Evolutionary conservation across 1,284 basidiomycete species (phyloP).

Genomic region (Laetiporus sulphureus): DNA sequence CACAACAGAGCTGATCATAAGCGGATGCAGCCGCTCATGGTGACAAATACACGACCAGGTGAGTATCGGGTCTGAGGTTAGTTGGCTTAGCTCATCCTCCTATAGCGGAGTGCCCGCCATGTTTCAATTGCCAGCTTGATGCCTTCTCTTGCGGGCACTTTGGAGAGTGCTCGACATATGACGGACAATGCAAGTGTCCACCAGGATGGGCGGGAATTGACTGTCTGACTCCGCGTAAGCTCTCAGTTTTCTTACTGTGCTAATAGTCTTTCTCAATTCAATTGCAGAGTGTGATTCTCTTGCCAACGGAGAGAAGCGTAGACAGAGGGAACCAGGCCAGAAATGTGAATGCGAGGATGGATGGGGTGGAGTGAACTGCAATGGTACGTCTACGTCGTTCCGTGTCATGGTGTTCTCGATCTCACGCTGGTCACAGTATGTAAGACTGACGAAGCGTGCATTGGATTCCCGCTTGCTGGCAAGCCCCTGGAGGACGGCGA

Average conservation of each 20-base stretch:
- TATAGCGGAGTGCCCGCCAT: constrained; percentile 56
- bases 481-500: constrained; percentile 38
- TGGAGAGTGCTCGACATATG: constrained; percentile 80
- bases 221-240: constrained; percentile 76
- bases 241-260: not conserved
- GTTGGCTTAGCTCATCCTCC: not conserved
- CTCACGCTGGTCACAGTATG: constrained; percentile 54
- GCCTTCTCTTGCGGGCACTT: constrained; percentile 82
- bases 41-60: constrained; percentile 17
- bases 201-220: constrained; percentile 89
- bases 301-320: constrained; percentile 81
- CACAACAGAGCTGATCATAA: not conserved
- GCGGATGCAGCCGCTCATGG: constrained; percentile 13
- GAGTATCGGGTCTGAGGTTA: too few species aligned
- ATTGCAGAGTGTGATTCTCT: constrained; percentile 88
- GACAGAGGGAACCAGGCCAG: constrained; percentile 70
- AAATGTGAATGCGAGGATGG: constrained; percentile 88
- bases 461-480: constrained; percentile 63
- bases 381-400: constrained; percentile 50
- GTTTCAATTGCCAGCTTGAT: constrained; percentile 84
- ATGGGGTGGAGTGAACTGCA: constrained; percentile 95
- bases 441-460: constrained; percentile 73
- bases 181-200: constrained; percentile 89
- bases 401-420: not conserved
- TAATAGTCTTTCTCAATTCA: constrained; percentile 2